Evolutionary conservation across 2,329 filamentous ascomycete species (phyloP).

Genomic region (Fusarium irregulare): DNA sequence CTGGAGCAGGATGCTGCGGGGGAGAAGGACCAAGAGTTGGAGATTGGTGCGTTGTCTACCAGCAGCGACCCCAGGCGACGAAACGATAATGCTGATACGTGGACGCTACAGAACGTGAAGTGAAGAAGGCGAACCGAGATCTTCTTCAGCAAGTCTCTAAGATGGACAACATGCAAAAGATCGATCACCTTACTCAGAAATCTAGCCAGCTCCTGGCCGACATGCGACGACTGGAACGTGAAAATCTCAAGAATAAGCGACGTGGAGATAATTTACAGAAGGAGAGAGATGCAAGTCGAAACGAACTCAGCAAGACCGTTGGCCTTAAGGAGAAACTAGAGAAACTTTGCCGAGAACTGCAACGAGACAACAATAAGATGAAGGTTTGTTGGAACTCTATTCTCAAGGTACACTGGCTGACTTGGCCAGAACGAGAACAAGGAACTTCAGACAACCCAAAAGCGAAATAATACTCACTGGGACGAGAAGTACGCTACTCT

Average conservation of each 20-base stretch:
- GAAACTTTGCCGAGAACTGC: constrained; percentile 93
- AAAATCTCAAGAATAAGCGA: constrained; percentile 96
- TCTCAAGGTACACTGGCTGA: constrained; percentile 38
- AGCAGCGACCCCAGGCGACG: constrained; percentile 13
- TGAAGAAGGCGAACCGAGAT: constrained; percentile 93
- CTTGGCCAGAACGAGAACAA: constrained; percentile 84
- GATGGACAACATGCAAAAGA: constrained; percentile 90
- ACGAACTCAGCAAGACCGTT: constrained; percentile 89
- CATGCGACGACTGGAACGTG: constrained; percentile 94
- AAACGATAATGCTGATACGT: constrained; percentile 43
- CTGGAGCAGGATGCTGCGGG: constrained; percentile 92
- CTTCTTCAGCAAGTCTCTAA: constrained; percentile 88
- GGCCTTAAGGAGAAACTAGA: constrained; percentile 96
- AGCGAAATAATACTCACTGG: constrained; percentile 82
- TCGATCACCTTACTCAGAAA: constrained; percentile 89
- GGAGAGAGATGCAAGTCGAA: constrained; percentile 90
- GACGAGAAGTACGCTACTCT: constrained; percentile 86
- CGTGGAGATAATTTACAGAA: constrained; percentile 94
- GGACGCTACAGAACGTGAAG: constrained; percentile 79
- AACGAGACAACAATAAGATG: constrained; percentile 97
- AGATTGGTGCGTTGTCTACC: constrained; percentile 77
- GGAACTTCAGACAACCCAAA: constrained; percentile 86
- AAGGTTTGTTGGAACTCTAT: constrained; percentile 72
- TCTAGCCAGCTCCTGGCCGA: constrained; percentile 92
- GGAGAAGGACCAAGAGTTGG: constrained; percentile 93